These are phyloP conservation scores for Ceriops zippeliana DNA, from an alignment of 345 rosid genomes.

Conservation along the genomic window DNA sequence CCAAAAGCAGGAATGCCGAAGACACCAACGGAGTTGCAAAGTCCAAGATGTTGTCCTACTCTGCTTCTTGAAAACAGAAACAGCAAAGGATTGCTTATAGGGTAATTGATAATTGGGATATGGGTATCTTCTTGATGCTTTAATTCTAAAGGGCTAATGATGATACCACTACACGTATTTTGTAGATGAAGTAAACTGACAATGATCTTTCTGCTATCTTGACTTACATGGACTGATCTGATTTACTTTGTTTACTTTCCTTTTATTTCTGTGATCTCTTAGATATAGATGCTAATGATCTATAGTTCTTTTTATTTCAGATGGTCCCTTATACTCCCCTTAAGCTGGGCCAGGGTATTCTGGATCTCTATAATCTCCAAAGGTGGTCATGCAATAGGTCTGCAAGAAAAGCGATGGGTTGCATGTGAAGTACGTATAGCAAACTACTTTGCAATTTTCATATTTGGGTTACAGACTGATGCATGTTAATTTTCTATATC, in stretches of 20 bases:
- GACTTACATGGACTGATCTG: not conserved
- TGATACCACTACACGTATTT: not conserved
- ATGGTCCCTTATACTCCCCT: conserved; percentile 80
- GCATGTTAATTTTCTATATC: conserved; percentile 9
- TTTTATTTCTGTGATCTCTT: not conserved
- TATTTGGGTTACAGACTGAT: not conserved
- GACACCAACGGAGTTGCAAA: conserved; percentile 35
- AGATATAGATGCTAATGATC: not conserved
- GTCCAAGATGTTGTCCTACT: conserved; percentile 63
- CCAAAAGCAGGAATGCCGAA: conserved; percentile 23
- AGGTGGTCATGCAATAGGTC: conserved; percentile 78
- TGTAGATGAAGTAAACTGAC: not conserved
- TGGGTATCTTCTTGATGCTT: not conserved
- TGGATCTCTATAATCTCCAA: conserved; percentile 61
- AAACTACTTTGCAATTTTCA: not conserved
- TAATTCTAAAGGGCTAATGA: not conserved
- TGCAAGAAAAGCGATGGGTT: conserved; percentile 80
- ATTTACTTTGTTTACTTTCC: not conserved
- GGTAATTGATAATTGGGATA: conserved; percentile 46
- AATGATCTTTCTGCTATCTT: not conserved
- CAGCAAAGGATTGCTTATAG: conserved; percentile 27
- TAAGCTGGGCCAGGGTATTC: conserved; percentile 76
- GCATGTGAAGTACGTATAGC: conserved; percentile 58
- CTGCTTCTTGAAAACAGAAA: conserved; percentile 58
- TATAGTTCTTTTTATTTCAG: conserved; percentile 34